Evolutionary conservation across 805 yeast genomes (phyloP).

Genomic region (Metschnikowia hibisci): DNA sequence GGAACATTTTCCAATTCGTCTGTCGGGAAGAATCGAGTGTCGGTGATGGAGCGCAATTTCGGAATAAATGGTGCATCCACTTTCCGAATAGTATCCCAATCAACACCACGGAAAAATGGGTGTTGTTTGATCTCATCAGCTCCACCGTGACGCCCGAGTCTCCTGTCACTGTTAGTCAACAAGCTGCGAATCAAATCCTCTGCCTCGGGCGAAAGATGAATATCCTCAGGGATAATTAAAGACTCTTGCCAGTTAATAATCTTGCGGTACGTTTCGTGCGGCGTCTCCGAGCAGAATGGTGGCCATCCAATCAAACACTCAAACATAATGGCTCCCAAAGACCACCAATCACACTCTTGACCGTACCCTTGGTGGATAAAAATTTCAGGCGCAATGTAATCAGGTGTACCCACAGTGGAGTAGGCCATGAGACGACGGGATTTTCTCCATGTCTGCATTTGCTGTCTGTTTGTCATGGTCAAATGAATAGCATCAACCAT

Average conservation of each 20-base stretch:
- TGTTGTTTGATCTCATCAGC: constrained; percentile 87
- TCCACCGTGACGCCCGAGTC: constrained; percentile 87
- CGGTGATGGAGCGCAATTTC: constrained; percentile 85
- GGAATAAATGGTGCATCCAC: constrained; percentile 95
- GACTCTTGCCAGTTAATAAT: constrained; percentile 90
- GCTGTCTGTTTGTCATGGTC: constrained; percentile 92
- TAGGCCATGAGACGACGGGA: constrained; percentile 90
- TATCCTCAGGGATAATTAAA: constrained; percentile 83
- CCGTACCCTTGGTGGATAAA: constrained; percentile 92
- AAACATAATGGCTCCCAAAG: constrained; percentile 92
- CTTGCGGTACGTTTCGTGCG: constrained; percentile 89
- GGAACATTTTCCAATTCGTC: constrained; percentile 95
- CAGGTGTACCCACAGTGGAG: constrained; percentile 95
- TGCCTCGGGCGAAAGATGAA: constrained; percentile 82
- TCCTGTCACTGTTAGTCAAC: constrained; percentile 70
- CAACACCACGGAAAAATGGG: constrained; percentile 94
- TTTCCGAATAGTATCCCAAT: constrained; percentile 83
- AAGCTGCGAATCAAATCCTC: constrained; percentile 80
- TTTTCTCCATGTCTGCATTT: constrained; percentile 94
- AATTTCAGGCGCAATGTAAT: constrained; percentile 93
- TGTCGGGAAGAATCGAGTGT: constrained; percentile 96
- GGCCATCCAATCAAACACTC: constrained; percentile 98
- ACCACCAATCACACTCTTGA: constrained; percentile 98
- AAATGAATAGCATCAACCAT: constrained; percentile 92
- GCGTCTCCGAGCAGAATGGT: constrained; percentile 92